Percentiles rank a stretch among this genome's conserved stretches.
phyloP scores from a whole-genome alignment of 1,284 basidiomycete species.

The Porodaedalea pini region DNA sequence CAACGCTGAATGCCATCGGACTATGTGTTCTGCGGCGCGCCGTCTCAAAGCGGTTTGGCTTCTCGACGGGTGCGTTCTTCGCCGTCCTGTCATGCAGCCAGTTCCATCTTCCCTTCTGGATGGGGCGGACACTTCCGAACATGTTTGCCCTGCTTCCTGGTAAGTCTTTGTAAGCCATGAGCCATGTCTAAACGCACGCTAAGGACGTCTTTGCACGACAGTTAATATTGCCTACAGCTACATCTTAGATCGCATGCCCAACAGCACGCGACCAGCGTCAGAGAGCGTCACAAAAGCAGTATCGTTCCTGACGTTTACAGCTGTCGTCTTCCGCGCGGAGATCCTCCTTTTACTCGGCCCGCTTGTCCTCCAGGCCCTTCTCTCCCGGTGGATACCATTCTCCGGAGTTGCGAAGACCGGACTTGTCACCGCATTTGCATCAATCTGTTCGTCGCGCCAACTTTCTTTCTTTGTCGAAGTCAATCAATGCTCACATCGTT shows the following conservation, averaged over 20 bases:
- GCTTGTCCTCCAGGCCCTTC: constrained; percentile 55
- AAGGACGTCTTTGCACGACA: constrained; percentile 27
- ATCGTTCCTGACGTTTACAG: constrained; percentile 58
- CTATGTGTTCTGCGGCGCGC: constrained; percentile 65
- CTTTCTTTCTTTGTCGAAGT: neutral
- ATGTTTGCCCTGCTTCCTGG: constrained; percentile 85
- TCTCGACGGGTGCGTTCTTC: constrained; percentile 56
- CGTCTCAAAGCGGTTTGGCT: constrained; percentile 62
- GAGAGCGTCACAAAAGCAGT: constrained; percentile 38
- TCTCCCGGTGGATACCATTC: constrained; percentile 43
- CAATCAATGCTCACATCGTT: neutral
- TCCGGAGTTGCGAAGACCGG: constrained; percentile 49
- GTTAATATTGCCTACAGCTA: constrained; percentile 64
- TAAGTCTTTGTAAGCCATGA: constrained; percentile 34
- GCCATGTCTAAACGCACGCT: neutral
- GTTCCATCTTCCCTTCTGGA: constrained; percentile 93
- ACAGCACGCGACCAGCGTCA: constrained; percentile 38
- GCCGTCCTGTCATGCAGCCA: constrained; percentile 71
- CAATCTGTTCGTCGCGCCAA: constrained; percentile 47
- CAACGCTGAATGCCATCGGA: constrained; percentile 60
- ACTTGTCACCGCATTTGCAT: constrained; percentile 47
- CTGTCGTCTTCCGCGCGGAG: constrained; percentile 82
- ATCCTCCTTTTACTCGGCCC: constrained; percentile 66
- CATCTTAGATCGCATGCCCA: constrained; percentile 47
- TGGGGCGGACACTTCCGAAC: constrained; percentile 90